These are phyloP conservation scores for Hypocreales sp. DNA, from an alignment of 2,329 filamentous ascomycete genomes.

Conservation along the genomic window DNA sequence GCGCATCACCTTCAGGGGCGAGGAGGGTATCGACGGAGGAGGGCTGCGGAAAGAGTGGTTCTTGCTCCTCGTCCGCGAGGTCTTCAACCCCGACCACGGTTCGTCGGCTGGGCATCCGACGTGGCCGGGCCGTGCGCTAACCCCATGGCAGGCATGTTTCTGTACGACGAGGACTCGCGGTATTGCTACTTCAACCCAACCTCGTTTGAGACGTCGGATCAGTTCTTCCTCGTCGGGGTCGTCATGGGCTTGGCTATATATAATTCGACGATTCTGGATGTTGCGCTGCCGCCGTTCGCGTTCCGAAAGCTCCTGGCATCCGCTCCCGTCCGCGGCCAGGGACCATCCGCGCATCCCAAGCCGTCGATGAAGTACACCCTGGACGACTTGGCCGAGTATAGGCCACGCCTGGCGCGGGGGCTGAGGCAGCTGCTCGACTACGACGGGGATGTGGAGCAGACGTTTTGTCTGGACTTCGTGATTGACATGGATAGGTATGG, in stretches of 20 bases:
- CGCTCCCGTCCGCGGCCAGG: conserved; percentile 45
- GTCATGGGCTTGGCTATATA: conserved; percentile 83
- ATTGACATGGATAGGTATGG: conserved; percentile 67
- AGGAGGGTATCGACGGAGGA: conserved; percentile 84
- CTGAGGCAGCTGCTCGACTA: conserved; percentile 65
- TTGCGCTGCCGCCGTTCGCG: conserved; percentile 75
- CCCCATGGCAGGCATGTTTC: conserved; percentile 55
- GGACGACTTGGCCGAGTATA: conserved; percentile 70
- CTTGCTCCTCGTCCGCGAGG: conserved; percentile 68
- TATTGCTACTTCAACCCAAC: conserved; percentile 90
- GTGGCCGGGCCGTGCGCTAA: neutral
- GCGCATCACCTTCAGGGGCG: conserved; percentile 70
- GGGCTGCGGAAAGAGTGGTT: conserved; percentile 94
- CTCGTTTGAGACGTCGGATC: conserved; percentile 80
- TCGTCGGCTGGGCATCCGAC: conserved; percentile 16
- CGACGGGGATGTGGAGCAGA: conserved; percentile 67
- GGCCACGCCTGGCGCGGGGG: conserved; percentile 60
- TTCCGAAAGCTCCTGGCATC: conserved; percentile 77
- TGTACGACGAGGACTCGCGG: conserved; percentile 79
- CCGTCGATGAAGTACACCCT: conserved; percentile 57
- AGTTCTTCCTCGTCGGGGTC: conserved; percentile 81
- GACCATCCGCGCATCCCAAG: conserved; percentile 38
- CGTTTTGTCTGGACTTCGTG: conserved; percentile 71
- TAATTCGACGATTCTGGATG: conserved; percentile 83
- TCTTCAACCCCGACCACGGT: conserved; percentile 86